phyloP scores from a whole-genome alignment of 495 filamentous ascomycete genomes.

The Penicillium argentinense region DNA sequence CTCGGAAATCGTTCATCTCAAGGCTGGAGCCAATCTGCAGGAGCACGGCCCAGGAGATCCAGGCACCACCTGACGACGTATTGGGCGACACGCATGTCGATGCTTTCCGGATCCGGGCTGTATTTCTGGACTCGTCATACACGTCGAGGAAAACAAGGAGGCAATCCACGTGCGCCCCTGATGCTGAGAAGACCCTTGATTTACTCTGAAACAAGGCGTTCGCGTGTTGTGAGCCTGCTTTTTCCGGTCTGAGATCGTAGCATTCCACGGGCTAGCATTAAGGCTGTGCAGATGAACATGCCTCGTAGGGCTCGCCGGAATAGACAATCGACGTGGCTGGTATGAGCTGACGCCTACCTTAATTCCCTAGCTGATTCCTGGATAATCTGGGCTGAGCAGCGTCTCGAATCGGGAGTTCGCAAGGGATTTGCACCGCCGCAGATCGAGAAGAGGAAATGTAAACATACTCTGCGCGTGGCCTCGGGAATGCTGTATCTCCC shows the following conservation, averaged over 20 bases:
- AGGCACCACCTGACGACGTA: constrained; percentile 2
- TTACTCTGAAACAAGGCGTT: constrained; percentile 16
- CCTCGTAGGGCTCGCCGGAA: constrained; percentile 8
- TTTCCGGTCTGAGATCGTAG: constrained; percentile 3
- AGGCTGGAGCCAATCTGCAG: not conserved
- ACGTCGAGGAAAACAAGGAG: not conserved
- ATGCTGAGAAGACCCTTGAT: constrained; percentile 5
- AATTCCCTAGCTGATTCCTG: not conserved
- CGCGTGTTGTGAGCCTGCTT: constrained; percentile 10
- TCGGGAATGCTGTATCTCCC: constrained; percentile 12
- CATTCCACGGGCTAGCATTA: constrained; percentile 17
- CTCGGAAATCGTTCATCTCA: not conserved
- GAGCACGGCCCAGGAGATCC: constrained; percentile 2
- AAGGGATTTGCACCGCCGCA: too few relatives aligned
- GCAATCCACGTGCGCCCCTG: constrained; percentile 21
- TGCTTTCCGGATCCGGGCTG: constrained; percentile 5
- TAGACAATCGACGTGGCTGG: constrained; percentile 13
- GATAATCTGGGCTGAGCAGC: too few relatives aligned
- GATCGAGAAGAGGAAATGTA: constrained; percentile 12
- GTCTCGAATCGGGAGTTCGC: too few relatives aligned
- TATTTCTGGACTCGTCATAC: constrained; percentile 21
- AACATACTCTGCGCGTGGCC: constrained; percentile 18
- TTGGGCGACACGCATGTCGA: constrained; percentile 3
- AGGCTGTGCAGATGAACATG: constrained; percentile 16
- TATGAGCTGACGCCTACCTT: constrained; percentile 12